These are phyloP conservation scores for Falciphora oryzae DNA, from an alignment of 2,329 filamentous ascomycete genomes.

Conservation along the genomic window DNA sequence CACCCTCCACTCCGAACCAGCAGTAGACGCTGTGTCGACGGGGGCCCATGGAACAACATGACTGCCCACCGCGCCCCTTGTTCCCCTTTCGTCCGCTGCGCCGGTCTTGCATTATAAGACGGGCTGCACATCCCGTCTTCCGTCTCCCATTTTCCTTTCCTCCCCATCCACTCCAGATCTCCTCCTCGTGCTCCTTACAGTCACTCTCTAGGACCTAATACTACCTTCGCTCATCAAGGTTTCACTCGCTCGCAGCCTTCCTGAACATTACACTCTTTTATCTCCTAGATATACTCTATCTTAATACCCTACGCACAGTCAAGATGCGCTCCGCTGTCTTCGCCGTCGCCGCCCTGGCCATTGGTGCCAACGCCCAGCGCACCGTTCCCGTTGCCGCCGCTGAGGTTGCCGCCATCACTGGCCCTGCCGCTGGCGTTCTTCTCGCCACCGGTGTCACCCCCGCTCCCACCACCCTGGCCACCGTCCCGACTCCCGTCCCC, in stretches of 20 bases:
- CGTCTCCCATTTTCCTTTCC: neutral
- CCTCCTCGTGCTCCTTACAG: constrained; percentile 1
- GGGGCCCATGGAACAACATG: neutral
- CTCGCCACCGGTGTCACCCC: neutral
- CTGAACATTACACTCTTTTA: neutral
- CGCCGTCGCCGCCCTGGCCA: constrained; percentile 2
- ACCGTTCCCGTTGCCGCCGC: neutral
- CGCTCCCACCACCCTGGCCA: neutral
- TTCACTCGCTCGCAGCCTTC: constrained; percentile 5
- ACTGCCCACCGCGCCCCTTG: neutral
- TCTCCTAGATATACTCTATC: neutral
- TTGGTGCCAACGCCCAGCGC: neutral
- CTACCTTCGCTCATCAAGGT: neutral
- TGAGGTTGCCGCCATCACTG: neutral
- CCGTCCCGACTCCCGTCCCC: neutral
- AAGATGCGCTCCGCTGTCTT: constrained; percentile 9
- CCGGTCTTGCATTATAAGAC: constrained; percentile 2
- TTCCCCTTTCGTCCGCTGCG: neutral
- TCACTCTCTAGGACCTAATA: constrained; percentile 8
- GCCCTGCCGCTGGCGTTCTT: neutral
- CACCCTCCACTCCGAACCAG: neutral
- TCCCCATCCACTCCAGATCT: neutral
- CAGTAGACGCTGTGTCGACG: neutral
- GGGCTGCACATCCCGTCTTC: neutral
- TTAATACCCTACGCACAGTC: neutral